phyloP scores from a whole-genome alignment of 2,329 filamentous ascomycete genomes.

The Sporothrix euskadiensis region DNA sequence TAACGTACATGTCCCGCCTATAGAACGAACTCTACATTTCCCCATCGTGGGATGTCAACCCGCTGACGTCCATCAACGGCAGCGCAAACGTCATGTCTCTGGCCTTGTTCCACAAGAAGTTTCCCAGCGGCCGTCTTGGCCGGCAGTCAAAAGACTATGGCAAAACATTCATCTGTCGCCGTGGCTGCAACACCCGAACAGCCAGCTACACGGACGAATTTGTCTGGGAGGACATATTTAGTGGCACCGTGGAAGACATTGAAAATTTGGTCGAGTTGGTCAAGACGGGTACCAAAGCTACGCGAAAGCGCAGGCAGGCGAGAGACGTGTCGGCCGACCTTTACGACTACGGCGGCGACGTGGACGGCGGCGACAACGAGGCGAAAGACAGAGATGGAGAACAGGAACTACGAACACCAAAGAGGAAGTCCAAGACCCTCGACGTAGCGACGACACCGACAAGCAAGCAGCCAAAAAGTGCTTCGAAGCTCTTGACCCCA shows the following conservation, averaged over 20 bases:
- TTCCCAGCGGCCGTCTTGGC: constrained; percentile 74
- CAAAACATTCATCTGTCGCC: constrained; percentile 85
- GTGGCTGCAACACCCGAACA: constrained; percentile 85
- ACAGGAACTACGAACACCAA: constrained; percentile 40
- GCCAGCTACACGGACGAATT: constrained; percentile 93
- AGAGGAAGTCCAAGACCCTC: constrained; percentile 37
- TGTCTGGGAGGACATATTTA: constrained; percentile 82
- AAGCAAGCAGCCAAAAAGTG: constrained; percentile 45
- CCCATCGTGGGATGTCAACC: constrained; percentile 81
- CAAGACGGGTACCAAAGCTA: constrained; percentile 70
- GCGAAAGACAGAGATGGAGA: constrained; percentile 38
- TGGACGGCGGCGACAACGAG: constrained; percentile 10
- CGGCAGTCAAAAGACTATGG: constrained; percentile 72
- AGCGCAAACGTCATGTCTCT: constrained; percentile 79
- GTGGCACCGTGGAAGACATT: constrained; percentile 64
- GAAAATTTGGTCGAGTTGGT: constrained; percentile 66
- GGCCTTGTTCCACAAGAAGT: constrained; percentile 64
- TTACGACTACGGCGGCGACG: constrained; percentile 35
- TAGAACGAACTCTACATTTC: constrained; percentile 93
- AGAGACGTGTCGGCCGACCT: constrained; percentile 38
- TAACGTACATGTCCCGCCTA: neutral
- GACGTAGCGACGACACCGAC: constrained; percentile 56
- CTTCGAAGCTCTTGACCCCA: constrained; percentile 46
- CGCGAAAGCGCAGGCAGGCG: constrained; percentile 50
- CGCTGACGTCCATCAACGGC: constrained; percentile 85